Base-by-base conservation (phyloP, 2,329 filamentous ascomycete genomes). In the Botrytis tulipae region DNA sequence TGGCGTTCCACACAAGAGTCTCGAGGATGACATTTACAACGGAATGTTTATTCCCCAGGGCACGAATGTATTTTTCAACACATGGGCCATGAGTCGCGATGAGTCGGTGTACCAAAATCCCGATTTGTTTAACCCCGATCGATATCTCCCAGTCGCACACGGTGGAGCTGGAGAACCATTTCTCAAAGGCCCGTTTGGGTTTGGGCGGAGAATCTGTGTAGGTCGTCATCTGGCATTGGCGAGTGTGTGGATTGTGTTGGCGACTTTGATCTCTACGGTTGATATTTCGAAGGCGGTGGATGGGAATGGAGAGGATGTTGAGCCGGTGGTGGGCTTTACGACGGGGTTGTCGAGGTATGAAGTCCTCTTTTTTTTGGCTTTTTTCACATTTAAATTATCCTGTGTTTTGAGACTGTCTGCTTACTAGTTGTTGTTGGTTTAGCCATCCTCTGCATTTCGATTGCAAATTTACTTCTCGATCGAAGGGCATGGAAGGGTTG, bases 21-120 rank as follows among this genome's bases (percentile, higher is more conserved):
- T 86, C 1, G 80, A 85, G 65, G 88, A 90, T 67, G 88, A 90
- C 72, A 82, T 85, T 18, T 90, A 90, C 77, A 82, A 86, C 32
- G 87, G 85, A 48, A 86, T 87, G 80, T 84, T 85, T 73, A 89
- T 90, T 68, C 87, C 87, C 16, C 85, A 85, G n/a, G 88, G 88
- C 84, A 86, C 78, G 77, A 84, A 67, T 83, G 85, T n/a, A 80
- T 85, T 83, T 70, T 82, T 83, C 44, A 87, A 87, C 85, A 83
- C 75, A 70, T 87, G 85, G 83, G 85, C 85, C 57, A 87, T 91
- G 80, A 87, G 88, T 78, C 87, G 88, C 62, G 83, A 87, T 74
- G 76, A 82, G 68, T 67, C 72, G 5, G 78, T 82, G 2, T 87
- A 87, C 79, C 73, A 71, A 5, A 75, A 85, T 68, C 84, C 85